Evolutionary conservation across 139 green algal genomes (phyloP).

Genomic region (Asterochloris sp.): DNA sequence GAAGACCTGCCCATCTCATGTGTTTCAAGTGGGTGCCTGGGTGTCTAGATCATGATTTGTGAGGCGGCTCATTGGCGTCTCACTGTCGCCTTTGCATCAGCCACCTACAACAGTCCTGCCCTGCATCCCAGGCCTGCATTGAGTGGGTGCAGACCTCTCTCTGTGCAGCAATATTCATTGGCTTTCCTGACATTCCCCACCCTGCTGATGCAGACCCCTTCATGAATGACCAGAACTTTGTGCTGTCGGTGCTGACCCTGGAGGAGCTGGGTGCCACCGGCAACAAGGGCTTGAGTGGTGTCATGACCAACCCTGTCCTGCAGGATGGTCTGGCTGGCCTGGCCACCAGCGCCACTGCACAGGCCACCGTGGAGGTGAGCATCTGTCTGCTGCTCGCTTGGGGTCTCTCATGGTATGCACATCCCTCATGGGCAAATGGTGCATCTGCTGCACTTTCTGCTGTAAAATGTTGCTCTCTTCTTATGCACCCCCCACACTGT

Average conservation of each 20-base stretch:
- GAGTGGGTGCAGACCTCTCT: neutral
- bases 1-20: no score
- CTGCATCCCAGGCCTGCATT: neutral
- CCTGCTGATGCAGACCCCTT: constrained; percentile 20
- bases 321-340: constrained; percentile 28
- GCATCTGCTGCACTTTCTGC: no score
- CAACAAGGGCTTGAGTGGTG: constrained; percentile 22
- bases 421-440: neutral
- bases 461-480: no score
- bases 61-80: no score
- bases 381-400: neutral
- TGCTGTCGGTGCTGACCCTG: constrained; percentile 28
- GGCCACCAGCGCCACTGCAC: constrained; percentile 24
- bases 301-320: constrained; percentile 27
- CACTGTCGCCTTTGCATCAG: neutral
- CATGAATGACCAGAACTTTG: constrained; percentile 30
- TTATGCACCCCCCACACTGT: neutral
- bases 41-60: no score
- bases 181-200: neutral
- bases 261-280: constrained; percentile 33
- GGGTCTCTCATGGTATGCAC: neutral
- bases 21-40: no score
- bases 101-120: neutral
- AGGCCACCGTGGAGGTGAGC: constrained; percentile 26
- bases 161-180: neutral